These are phyloP conservation scores for Zostera marina DNA, from an alignment of 116 monocot species.

Conservation along the genomic window DNA sequence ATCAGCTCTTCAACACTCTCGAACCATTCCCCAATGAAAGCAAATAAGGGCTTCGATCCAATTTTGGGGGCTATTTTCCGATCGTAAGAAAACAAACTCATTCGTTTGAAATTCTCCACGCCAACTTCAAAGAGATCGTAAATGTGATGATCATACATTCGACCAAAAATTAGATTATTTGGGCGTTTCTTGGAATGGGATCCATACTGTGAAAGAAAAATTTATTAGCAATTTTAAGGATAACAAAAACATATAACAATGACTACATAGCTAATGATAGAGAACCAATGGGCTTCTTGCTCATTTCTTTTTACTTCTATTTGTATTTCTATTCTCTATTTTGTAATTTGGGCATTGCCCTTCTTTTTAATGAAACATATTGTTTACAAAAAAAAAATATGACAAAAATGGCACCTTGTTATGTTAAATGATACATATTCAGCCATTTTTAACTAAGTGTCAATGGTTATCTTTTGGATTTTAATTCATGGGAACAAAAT, in stretches of 20 bases:
- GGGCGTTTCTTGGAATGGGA: conserved; percentile 95
- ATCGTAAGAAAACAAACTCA: conserved; percentile 67
- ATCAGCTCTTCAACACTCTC: conserved; percentile 82
- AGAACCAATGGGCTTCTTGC: too few species aligned
- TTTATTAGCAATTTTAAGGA: not conserved
- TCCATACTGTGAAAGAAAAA: conserved; percentile 49
- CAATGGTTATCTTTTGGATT: too few species aligned
- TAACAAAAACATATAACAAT: not conserved
- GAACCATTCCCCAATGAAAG: conserved; percentile 87
- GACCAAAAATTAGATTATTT: conserved; percentile 74
- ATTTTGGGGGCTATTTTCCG: conserved; percentile 56
- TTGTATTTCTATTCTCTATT: too few species aligned
- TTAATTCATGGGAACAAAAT: too few species aligned
- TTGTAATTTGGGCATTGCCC: too few species aligned
- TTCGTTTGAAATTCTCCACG: conserved; percentile 67
- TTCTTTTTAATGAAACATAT: too few species aligned
- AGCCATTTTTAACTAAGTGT: too few species aligned
- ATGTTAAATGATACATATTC: too few species aligned
- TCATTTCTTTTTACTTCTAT: too few species aligned
- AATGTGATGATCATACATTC: conserved; percentile 84
- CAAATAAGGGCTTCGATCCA: conserved; percentile 88
- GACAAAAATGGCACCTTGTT: too few species aligned
- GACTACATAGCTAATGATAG: too few species aligned
- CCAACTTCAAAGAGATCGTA: conserved; percentile 98
- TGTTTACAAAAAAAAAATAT: too few species aligned